Evolutionary conservation across 495 filamentous ascomycete species (phyloP), one percentile per base, ranked within the genome.

Genomic region (Bacidia rubella): DNA sequence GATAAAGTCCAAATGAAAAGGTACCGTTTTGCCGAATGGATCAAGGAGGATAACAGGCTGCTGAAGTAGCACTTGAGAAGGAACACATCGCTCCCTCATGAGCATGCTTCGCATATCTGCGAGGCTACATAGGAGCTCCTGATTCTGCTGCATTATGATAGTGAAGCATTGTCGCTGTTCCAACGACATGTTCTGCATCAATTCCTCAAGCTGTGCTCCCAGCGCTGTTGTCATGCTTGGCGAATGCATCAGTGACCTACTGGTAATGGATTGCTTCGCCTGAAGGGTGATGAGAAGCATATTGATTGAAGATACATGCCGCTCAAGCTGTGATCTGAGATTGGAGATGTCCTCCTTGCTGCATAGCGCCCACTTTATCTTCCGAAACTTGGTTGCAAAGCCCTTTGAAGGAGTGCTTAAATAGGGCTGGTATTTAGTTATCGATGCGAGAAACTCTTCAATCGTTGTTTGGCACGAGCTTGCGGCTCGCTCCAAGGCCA

Each of bases 261-360:
- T 25, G 19, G 32, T 41, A 15, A 57, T 15, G 4, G 11, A 41
- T 32, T 51, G 50, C 38, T 50, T 54, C 27, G 61, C 54, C 44
- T 57, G 62, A 5, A 60, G 54, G 0, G 63, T 66, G 11, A 57
- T 48, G 15, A 70, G 52, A 38, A 70, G 52, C 60, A 65, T 68
- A 10, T 57, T 65, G 35, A 70, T 63, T 5, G 63, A 49, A 5
- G 55, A 60, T 22, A 52, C 47, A 55, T 66, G 60, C 20, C 60
- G 58, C 23, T 51, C 57, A 27, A 70, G 40, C 24, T 63, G 59
- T 10, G 48, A 52, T n/a, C 64, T 54, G 46, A 70, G 67, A n/a
- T 35, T 57, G 4, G 29, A 49, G 7, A 68, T 29, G 39, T 63
- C 67, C n/a, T 62, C 63, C 40, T 61, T 62, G 41, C 58, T 57